Percentiles rank a stretch among this genome's conserved stretches.
These are phyloP conservation scores for Neoboletus magnificus DNA, from an alignment of 768 basidiomycete genomes.

Conservation along the genomic window DNA sequence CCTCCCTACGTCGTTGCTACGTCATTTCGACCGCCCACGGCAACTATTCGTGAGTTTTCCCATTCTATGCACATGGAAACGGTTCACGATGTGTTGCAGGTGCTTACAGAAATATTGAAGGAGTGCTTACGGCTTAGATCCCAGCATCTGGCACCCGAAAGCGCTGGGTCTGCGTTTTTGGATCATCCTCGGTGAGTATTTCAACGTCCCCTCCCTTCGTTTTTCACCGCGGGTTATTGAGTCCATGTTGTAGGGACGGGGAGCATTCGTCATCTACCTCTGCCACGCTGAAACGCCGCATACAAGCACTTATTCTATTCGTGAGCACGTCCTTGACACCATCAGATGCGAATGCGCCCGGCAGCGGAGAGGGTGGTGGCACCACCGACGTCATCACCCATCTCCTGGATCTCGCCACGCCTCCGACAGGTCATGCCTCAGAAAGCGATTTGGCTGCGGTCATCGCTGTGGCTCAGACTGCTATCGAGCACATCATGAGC, in stretches of 20 bases:
- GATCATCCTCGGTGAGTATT: slow-evolving; percentile 48
- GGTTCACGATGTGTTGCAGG: slow-evolving; percentile 36
- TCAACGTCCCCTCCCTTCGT: no score
- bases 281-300: slow-evolving; percentile 51
- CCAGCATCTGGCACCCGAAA: slow-evolving; percentile 39
- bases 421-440: slow-evolving; percentile 27
- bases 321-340: slow-evolving; percentile 50
- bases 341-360: slow-evolving; percentile 14
- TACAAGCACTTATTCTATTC: slow-evolving; percentile 66
- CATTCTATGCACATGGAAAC: neutral
- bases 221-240: neutral
- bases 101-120: slow-evolving; percentile 58
- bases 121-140: slow-evolving; percentile 62
- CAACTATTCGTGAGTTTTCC: slow-evolving; percentile 50
- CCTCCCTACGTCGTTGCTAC: slow-evolving; percentile 65
- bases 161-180: slow-evolving; percentile 46
- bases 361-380: slow-evolving; percentile 19
- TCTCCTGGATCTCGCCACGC: slow-evolving; percentile 46
- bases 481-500: slow-evolving; percentile 52
- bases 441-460: slow-evolving; percentile 45
- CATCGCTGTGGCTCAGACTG: slow-evolving; percentile 43
- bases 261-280: slow-evolving; percentile 49
- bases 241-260: slow-evolving; percentile 45
- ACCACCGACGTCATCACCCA: slow-evolving; percentile 45
- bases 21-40: slow-evolving; percentile 45